Conservation (phyloP, 2,329 filamentous ascomycete genomes). For the Thermomyces lanuginosus region DNA sequence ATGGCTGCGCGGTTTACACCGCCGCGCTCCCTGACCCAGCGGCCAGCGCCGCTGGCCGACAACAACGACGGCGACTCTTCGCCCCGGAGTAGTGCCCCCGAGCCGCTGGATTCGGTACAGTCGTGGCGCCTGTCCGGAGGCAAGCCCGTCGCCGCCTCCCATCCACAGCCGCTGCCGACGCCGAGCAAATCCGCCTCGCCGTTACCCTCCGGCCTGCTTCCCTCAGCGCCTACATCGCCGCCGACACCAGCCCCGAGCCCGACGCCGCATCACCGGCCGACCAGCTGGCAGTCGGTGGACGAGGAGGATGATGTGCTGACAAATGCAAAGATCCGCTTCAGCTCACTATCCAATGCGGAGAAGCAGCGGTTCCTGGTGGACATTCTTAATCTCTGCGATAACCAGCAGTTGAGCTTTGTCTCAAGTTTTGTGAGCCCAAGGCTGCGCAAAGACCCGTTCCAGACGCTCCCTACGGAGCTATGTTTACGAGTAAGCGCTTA, state of each 20-base stretch:
- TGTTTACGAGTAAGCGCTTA: constrained; percentile 56
- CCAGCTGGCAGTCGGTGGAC: constrained; percentile 27
- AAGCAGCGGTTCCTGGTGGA: constrained; percentile 71
- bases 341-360: constrained; percentile 56
- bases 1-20: constrained; percentile 9
- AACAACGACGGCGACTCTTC: constrained; percentile 16
- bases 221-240: constrained; percentile 48
- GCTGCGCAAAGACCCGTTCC: constrained; percentile 92
- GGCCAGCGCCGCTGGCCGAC: constrained; percentile 14
- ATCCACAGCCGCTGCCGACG: constrained; percentile 30
- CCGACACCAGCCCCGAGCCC: constrained; percentile 52
- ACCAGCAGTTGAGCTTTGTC: constrained; percentile 86
- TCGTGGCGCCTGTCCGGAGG: constrained; percentile 15
- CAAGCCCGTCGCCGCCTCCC: constrained; percentile 15
- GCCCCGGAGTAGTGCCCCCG: constrained; percentile 14
- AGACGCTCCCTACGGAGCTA: constrained; percentile 76
- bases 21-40: constrained; percentile 12
- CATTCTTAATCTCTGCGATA: constrained; percentile 84
- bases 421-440: constrained; percentile 89
- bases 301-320: constrained; percentile 52
- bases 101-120: constrained; percentile 15
- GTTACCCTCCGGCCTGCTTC: constrained; percentile 44
- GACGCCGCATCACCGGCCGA: constrained; percentile 44
- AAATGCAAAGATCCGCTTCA: constrained; percentile 65
- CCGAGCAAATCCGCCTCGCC: constrained; percentile 35